A percentile compares a stretch with the other conserved stretches of the same genome.
Conservation (phyloP, 352 stramenopile genomes). For the Phytophthora brassicae region DNA sequence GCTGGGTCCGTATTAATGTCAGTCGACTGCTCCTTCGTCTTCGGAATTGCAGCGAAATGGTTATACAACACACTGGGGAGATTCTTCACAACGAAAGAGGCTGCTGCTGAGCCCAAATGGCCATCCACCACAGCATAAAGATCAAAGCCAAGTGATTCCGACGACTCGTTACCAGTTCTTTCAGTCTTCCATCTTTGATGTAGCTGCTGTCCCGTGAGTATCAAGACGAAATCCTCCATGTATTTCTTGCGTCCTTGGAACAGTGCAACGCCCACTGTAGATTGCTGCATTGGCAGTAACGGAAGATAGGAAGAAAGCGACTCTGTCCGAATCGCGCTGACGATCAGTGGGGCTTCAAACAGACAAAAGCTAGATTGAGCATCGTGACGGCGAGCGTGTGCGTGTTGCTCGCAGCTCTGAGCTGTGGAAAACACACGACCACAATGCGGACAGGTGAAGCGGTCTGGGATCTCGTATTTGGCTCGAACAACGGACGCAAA, state of each 20-base stretch:
- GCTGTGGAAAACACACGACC: conserved; percentile 62
- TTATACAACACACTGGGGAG: conserved; percentile 35
- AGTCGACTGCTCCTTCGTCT: not conserved
- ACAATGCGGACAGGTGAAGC: conserved; percentile 67
- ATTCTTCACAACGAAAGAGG: conserved; percentile 72
- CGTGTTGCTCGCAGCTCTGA: conserved; percentile 61
- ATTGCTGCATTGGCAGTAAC: not conserved
- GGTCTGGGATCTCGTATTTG: conserved; percentile 49
- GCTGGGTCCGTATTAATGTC: not conserved
- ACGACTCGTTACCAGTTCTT: not conserved
- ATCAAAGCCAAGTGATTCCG: conserved; percentile 49
- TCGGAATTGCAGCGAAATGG: conserved; percentile 35
- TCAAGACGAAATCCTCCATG: conserved; percentile 90
- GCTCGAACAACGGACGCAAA: conserved; percentile 56
- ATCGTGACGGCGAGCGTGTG: conserved; percentile 48
- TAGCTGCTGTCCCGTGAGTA: conserved; percentile 35
- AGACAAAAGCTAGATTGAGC: conserved; percentile 52
- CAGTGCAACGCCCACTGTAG: conserved; percentile 45
- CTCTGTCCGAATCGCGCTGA: conserved; percentile 25
- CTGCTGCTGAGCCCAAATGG: conserved; percentile 90
- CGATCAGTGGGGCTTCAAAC: conserved; percentile 42
- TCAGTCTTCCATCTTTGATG: conserved; percentile 1
- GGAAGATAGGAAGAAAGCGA: conserved; percentile 16
- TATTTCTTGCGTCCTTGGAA: conserved; percentile 92
- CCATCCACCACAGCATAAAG: conserved; percentile 96